Percentiles rank a stretch among this genome's conserved stretches.
Evolutionary conservation across 2,329 filamentous ascomycete genomes (phyloP).

Genomic region (Sclerotinia trifoliorum): DNA sequence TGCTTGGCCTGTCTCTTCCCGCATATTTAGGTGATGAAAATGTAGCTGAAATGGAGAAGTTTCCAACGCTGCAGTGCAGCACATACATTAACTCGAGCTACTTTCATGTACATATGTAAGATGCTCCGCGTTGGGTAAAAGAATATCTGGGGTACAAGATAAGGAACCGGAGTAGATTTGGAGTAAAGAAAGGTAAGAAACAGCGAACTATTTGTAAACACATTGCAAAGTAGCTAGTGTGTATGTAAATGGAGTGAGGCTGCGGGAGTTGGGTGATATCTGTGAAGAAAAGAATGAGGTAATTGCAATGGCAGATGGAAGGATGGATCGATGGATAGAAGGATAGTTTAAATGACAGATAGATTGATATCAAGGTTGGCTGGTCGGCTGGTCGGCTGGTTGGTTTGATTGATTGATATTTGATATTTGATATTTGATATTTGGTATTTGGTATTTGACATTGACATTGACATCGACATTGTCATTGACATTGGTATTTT

Average conservation of each 20-base stretch:
- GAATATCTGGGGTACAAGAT: constrained; percentile 9
- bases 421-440: no score
- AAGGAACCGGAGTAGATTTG: not conserved
- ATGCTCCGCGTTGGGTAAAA: constrained; percentile 1
- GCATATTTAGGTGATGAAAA: not conserved
- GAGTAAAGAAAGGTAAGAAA: not conserved
- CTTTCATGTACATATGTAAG: not conserved
- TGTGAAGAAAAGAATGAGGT: constrained; percentile 11
- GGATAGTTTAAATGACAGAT: no score
- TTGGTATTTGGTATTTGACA: no score
- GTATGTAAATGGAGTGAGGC: not conserved
- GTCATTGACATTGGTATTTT: no score
- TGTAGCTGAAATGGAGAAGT: constrained; percentile 7
- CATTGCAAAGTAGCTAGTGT: not conserved
- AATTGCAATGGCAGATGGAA: not conserved
- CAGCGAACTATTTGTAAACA: not conserved
- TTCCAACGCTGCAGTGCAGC: not conserved
- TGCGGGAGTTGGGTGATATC: constrained; percentile 4
- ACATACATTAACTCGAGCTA: not conserved
- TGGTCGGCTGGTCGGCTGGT: no score
- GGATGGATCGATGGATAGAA: no score
- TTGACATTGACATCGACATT: no score
- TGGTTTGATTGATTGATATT: no score
- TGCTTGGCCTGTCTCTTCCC: not conserved
- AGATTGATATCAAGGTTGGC: no score